Evolutionary conservation across 1,284 basidiomycete species (phyloP), one percentile per base, ranked within the genome.

Genomic region (Naganishia albida): DNA sequence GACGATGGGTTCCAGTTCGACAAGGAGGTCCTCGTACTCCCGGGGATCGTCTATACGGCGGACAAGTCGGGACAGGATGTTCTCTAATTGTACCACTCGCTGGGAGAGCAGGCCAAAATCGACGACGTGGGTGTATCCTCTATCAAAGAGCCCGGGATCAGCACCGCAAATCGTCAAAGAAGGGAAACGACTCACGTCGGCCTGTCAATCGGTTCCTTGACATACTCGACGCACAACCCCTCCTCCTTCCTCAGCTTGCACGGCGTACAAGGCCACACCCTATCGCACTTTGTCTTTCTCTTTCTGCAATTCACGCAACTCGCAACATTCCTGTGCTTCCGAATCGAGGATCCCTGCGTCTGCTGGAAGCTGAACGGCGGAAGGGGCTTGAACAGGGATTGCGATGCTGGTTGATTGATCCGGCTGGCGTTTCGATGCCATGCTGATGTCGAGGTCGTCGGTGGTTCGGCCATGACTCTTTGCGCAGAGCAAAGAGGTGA

Each of bases 91-190:
- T 1, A 63, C 57, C 1, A 72, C 69, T 7, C 71, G 68, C 39
- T 69, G 68, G 1, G 69, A 67, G 28, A 72, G 66, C 28, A 70
- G 67, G 10, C 64, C 65, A n/a, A 69, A 69, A 42, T 72, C 71
- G 3, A 67, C 53, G 6, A 72, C 69, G 40, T 72, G 71, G 1
- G 71, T 72, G 48, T 72, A 72, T 23, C 71, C 71, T 0, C 57
- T 60, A 23, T 18, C 3, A 1, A 15, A 30, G n/a, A 39, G 18
- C 26, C 2, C 8, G 39, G 8, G 18, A 23, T 42, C 34, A 48
- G 13, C 2, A 18, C 8, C n/a, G 7, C 28, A 4, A 6, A 13
- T 7, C n/a, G 10, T 15, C 15, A 1, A 25, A 28, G 10, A 16
- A 3, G n/a, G 25, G 25, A 39, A 7, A 8, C 13, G n/a, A 50